Evolutionary conservation across 1,284 basidiomycete species (phyloP).

Genomic region (Cryptococcus sp.): DNA sequence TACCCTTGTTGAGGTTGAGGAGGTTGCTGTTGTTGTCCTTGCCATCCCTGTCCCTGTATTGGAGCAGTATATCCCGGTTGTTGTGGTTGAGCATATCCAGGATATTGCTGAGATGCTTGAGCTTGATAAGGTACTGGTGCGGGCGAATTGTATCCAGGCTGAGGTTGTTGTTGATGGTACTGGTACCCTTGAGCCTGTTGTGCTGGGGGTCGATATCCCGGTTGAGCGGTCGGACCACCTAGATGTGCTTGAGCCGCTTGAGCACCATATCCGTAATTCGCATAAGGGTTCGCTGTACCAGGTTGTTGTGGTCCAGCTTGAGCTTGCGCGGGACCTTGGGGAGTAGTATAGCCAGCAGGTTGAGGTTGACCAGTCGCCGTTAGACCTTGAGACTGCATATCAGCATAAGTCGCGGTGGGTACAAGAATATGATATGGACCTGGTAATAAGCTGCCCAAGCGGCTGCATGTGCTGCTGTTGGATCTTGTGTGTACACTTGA

Average conservation of each 20-base stretch:
- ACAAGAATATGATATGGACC: constrained; percentile 17
- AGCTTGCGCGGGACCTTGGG: constrained; percentile 10
- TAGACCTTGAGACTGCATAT: constrained; percentile 26
- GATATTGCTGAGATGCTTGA: not conserved
- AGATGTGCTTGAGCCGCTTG: not conserved
- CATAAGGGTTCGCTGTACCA: constrained; percentile 33
- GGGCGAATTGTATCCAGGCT: not conserved
- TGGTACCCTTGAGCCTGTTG: not conserved
- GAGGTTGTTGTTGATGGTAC: not conserved
- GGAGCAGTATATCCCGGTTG: constrained; percentile 9
- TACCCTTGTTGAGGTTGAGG: constrained; percentile 7
- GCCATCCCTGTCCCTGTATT: constrained; percentile 11
- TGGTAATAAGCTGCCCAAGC: constrained; percentile 48
- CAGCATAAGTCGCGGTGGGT: constrained; percentile 1
- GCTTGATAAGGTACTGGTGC: constrained; percentile 2
- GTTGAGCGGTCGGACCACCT: constrained; percentile 8
- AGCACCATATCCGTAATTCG: constrained; percentile 46
- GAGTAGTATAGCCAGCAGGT: constrained; percentile 3
- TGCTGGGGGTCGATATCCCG: constrained; percentile 9
- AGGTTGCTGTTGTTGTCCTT: constrained; percentile 7
- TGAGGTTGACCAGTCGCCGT: constrained; percentile 15
- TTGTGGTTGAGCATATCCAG: constrained; percentile 3
- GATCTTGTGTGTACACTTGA: constrained; percentile 51
- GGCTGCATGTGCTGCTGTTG: constrained; percentile 35
- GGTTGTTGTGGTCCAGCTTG: constrained; percentile 4